These are phyloP conservation scores for Coelastrella sp. DNA, from an alignment of 139 green algal species.

Conservation along the genomic window DNA sequence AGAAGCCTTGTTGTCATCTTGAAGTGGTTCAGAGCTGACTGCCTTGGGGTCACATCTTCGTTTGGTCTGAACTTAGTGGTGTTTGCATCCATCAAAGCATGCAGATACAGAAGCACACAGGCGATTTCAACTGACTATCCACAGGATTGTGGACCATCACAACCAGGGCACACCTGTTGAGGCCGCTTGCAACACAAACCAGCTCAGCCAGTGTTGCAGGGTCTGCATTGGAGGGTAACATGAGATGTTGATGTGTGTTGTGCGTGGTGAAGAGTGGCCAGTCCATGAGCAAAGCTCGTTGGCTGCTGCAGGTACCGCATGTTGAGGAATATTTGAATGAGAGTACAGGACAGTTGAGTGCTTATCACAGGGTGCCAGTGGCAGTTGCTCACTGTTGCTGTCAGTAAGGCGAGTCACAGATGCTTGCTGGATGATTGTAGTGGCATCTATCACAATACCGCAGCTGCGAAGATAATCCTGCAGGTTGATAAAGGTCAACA, in stretches of 20 bases:
- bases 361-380: no score
- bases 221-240: conserved; percentile 39
- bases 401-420: conserved; percentile 60
- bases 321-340: not conserved
- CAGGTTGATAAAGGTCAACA: not conserved
- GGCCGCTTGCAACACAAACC: conserved; percentile 58
- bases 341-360: no score
- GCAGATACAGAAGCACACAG: no score
- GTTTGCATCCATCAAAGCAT: no score
- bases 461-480: conserved; percentile 54
- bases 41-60: no score
- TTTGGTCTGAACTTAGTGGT: no score
- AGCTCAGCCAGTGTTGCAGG: conserved; percentile 49
- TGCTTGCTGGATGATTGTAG: conserved; percentile 61
- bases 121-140: not conserved
- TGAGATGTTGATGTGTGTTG: no score
- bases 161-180: conserved; percentile 35
- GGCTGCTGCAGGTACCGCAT: not conserved
- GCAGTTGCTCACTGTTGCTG: conserved; percentile 57
- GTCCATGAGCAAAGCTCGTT: not conserved
- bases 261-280: no score
- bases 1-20: no score
- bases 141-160: no score
- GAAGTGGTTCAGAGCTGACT: no score
- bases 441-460: conserved; percentile 51